Base-by-base conservation (phyloP, 2,329 filamentous ascomycete genomes). In the Aspergillus eucalypticola region DNA sequence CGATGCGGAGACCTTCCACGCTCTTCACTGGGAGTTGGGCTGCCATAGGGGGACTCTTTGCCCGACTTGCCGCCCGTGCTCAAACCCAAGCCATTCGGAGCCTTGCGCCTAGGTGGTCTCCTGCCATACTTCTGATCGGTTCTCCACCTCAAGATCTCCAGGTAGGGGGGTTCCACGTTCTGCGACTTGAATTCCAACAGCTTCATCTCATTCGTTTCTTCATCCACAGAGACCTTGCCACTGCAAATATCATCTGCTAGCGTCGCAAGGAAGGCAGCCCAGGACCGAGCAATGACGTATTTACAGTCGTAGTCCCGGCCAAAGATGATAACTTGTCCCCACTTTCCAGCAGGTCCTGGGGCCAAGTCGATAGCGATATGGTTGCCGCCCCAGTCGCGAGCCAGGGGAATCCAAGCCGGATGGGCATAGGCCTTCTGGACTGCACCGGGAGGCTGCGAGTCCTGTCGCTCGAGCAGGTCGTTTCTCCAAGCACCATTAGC, bases 261-360 rank as follows among this genome's bases (percentile, higher is more conserved):
- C 32, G 88, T 86, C 54, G 92, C 92, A 19, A 99, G 79, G 73
- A 99, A 93, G 8, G 89, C 85, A 15, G 88, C 86, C 95, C 95
- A 99, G 1, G 94, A 98, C 62, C 91, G 88, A 29, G 95, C 91
- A 59, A 99, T 85, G 6, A 99, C 95, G 73, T 96, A 99, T 80
- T 99, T 99, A 78, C 91, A 96, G 74, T 99, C 95, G 78, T 96
- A 99, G 79, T 99, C 95, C 62, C 95, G 91, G 54, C 95, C 95
- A 75, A 96, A 97, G 63, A 99, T 84, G 70, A 99, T 96, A 66
- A 99, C 87, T 75, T 99, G 95, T 56, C 95, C 95, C 94, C 95
- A 99, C 74, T 88, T 90, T 41, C 95, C 95, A 50, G 86, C 85
- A 8, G 94, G 91, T 2, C 95, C 95, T 21, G 95, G 95, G 6